phyloP scores from a whole-genome alignment of 1,284 basidiomycete species.

The Phaffia rhodozyma region DNA sequence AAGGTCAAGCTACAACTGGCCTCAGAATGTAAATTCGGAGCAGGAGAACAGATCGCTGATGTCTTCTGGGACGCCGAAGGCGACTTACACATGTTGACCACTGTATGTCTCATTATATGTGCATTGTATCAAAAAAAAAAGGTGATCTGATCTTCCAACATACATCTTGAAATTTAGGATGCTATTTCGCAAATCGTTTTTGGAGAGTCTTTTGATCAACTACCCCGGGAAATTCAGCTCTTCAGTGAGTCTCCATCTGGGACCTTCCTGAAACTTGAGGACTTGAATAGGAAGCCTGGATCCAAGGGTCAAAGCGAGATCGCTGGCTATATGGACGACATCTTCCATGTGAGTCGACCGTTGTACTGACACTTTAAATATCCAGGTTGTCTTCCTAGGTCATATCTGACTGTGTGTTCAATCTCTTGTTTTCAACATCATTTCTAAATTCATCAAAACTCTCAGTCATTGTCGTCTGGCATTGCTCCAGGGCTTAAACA shows the following conservation, averaged over 20 bases:
- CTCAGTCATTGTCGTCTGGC: not conserved
- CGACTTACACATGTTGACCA: not conserved
- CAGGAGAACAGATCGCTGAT: not conserved
- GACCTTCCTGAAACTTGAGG: too few species aligned
- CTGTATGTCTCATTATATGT: not conserved
- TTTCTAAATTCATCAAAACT: too few species aligned
- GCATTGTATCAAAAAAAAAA: too few species aligned
- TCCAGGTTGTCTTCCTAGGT: not conserved
- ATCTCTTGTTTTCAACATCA: too few species aligned
- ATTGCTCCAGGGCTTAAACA: not conserved
- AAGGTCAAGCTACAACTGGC: not conserved
- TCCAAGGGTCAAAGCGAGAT: not conserved
- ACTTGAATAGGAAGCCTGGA: too few species aligned
- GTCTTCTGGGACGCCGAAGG: not conserved
- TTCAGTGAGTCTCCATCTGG: not conserved
- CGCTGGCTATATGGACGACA: not conserved
- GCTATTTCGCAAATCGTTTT: constrained; percentile 6
- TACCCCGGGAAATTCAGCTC: not conserved
- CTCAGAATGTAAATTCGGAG: too few species aligned
- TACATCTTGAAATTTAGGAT: not conserved
- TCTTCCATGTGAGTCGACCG: not conserved
- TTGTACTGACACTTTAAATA: not conserved
- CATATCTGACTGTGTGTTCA: not conserved
- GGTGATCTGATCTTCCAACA: too few species aligned
- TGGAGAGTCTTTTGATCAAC: constrained; percentile 2